Evolutionary conservation across 1,139 yeast species (phyloP).

Genomic region (Diutina mesorugosa): DNA sequence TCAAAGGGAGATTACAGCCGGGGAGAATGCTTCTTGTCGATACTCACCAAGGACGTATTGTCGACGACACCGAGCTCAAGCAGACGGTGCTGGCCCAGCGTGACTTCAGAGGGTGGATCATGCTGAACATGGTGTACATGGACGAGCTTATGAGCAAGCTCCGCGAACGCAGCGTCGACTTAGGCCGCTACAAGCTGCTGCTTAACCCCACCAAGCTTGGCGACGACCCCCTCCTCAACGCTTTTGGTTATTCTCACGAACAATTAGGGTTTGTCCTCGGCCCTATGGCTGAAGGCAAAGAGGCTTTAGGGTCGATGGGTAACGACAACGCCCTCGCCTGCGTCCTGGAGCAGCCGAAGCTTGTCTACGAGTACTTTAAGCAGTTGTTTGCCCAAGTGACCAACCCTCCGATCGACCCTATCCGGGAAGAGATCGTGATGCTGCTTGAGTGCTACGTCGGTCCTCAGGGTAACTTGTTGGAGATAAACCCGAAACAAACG

Average conservation of each 20-base stretch:
- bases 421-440: conserved; percentile 94
- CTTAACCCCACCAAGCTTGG: conserved; percentile 8
- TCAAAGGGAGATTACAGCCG: conserved; percentile 90
- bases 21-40: conserved; percentile 95
- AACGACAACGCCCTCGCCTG: conserved; percentile 97
- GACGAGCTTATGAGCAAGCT: conserved; percentile 59
- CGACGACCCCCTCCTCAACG: conserved; percentile 63
- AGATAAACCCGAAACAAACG: conserved; percentile 87
- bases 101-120: conserved; percentile 90
- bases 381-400: conserved; percentile 97
- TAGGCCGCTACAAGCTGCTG: conserved; percentile 4
- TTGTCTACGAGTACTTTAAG: conserved; percentile 87
- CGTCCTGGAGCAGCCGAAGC: conserved; percentile 81
- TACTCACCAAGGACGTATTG: conserved; percentile 84
- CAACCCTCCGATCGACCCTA: conserved; percentile 97
- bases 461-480: conserved; percentile 91
- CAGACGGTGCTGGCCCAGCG: conserved; percentile 67
- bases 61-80: conserved; percentile 85
- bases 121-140: conserved; percentile 74
- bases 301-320: conserved; percentile 97
- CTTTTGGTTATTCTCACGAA: conserved; percentile 89
- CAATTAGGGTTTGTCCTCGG: conserved; percentile 74
- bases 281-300: conserved; percentile 96
- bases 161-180: conserved; percentile 30
- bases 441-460: conserved; percentile 94